Evolutionary conservation across 257 asterid genomes (phyloP).

Genomic region (Plantago elongata): DNA sequence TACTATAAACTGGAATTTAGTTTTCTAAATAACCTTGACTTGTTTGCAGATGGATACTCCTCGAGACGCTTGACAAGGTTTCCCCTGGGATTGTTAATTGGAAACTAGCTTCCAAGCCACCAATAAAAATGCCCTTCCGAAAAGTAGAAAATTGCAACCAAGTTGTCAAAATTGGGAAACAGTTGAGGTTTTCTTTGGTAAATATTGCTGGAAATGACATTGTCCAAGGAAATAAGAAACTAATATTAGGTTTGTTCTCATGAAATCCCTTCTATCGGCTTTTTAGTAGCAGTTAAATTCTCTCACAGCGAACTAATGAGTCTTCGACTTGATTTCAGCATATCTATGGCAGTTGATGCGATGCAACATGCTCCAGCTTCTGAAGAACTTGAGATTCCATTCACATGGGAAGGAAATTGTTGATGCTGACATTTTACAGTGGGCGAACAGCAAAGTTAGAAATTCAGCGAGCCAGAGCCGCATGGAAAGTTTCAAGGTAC

Average conservation of each 20-base stretch:
- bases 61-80: slow-evolving; percentile 86
- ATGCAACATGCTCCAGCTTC: slow-evolving; percentile 79
- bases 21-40: background rate
- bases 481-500: slow-evolving; percentile 77
- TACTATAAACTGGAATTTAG: background rate
- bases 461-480: slow-evolving; percentile 65
- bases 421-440: slow-evolving; percentile 73
- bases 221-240: slow-evolving; percentile 93
- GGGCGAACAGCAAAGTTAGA: slow-evolving; percentile 86
- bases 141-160: slow-evolving; percentile 97
- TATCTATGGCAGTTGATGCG: slow-evolving; percentile 95
- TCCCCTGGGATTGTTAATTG: slow-evolving; percentile 91
- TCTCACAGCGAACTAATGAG: slow-evolving; percentile 20
- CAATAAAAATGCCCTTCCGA: slow-evolving; percentile 89
- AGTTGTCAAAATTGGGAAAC: slow-evolving; percentile 90
- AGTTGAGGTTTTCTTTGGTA: slow-evolving; percentile 86
- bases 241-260: slow-evolving; percentile 60
- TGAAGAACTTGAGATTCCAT: slow-evolving; percentile 79
- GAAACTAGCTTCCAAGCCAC: slow-evolving; percentile 92
- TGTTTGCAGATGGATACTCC: slow-evolving; percentile 77
- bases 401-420: slow-evolving; percentile 84
- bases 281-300: slow-evolving; percentile 4
- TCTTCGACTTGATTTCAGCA: slow-evolving; percentile 50
- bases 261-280: background rate
- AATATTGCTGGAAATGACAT: slow-evolving; percentile 89